Conservation (phyloP, 306 rosid species). For the Nissolia schottii region DNA sequence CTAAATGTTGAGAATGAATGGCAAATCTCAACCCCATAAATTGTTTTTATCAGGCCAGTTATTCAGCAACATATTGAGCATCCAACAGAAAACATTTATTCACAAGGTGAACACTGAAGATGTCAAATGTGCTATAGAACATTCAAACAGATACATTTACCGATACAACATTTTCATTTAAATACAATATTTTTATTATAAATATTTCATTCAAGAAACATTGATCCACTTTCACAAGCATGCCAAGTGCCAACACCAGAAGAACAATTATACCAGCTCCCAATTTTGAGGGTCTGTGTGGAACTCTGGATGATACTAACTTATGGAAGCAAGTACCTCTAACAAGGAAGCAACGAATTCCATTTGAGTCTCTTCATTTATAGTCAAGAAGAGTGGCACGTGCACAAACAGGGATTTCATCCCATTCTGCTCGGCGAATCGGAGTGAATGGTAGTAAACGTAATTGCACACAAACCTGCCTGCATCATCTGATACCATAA, state of each 20-base stretch:
- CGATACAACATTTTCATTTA: not conserved
- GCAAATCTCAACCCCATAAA: not conserved
- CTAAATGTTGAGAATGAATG: not conserved
- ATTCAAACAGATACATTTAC: not conserved
- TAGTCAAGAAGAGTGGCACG: slow-evolving; percentile 82
- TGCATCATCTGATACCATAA: slow-evolving; percentile 84
- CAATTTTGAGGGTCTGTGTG: not conserved
- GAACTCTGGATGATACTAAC: slow-evolving; percentile 36
- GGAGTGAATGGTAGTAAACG: slow-evolving; percentile 92
- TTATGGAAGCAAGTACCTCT: slow-evolving; percentile 63
- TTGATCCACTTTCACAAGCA: slow-evolving; percentile 21
- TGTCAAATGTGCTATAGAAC: not conserved
- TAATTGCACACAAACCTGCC: slow-evolving; percentile 98
- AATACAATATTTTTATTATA: not conserved
- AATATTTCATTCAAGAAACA: slow-evolving; percentile 2
- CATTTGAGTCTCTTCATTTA: slow-evolving; percentile 81
- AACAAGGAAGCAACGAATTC: slow-evolving; percentile 81
- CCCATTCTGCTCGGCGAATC: slow-evolving; percentile 70
- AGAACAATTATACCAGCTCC: not conserved
- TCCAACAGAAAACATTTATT: slow-evolving; percentile 1
- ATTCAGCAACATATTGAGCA: not conserved
- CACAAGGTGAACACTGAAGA: not conserved
- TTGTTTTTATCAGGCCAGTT: not conserved
- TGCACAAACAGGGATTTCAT: slow-evolving; percentile 84
- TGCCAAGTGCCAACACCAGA: not conserved